phyloP scores from a whole-genome alignment of 768 basidiomycete genomes.

The Mycena maculata region DNA sequence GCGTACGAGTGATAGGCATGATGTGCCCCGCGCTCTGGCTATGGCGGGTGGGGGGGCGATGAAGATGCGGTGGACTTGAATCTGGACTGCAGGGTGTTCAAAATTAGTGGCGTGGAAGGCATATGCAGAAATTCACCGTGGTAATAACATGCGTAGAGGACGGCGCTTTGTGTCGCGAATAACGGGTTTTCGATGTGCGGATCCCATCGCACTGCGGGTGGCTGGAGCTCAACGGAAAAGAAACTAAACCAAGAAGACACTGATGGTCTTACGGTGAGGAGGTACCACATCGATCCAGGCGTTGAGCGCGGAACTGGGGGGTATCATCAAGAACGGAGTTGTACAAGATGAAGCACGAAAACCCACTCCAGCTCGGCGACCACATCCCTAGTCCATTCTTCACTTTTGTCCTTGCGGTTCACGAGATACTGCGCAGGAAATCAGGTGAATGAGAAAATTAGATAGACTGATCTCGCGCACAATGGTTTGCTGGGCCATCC shows the following conservation, averaged over 20 bases:
- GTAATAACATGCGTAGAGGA: constrained; percentile 37
- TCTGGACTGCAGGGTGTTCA: constrained; percentile 47
- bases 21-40: no score
- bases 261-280: constrained; percentile 65
- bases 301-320: constrained; percentile 60
- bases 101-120: not conserved
- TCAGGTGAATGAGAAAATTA: no score
- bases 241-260: not conserved
- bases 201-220: constrained; percentile 44
- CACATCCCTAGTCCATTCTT: constrained; percentile 61
- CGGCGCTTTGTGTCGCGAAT: constrained; percentile 34
- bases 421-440: constrained; percentile 63
- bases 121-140: constrained; percentile 15
- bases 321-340: not conserved
- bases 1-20: no score
- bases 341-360: not conserved
- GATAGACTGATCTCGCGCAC: constrained; percentile 45
- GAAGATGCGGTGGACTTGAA: constrained; percentile 76
- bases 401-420: constrained; percentile 48
- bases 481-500: constrained; percentile 71
- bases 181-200: constrained; percentile 33
- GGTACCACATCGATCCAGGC: constrained; percentile 75
- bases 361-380: constrained; percentile 62
- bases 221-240: not conserved
- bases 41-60: constrained; percentile 59